These are phyloP conservation scores for Usnea hakonensis DNA, from an alignment of 495 filamentous ascomycete genomes.

Conservation along the genomic window DNA sequence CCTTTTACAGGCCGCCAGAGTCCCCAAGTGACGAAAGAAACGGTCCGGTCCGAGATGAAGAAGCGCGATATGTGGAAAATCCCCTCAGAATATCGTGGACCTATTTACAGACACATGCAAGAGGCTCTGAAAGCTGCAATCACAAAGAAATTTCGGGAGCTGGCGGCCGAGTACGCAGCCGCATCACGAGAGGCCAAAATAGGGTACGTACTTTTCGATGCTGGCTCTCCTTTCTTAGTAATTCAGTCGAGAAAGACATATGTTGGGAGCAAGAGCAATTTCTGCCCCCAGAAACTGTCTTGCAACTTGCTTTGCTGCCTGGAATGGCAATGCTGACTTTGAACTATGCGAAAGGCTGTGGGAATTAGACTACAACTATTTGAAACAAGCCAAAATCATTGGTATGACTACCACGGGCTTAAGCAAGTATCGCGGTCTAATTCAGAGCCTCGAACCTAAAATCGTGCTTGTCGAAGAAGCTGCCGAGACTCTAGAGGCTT, in stretches of 20 bases:
- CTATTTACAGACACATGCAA: conserved; percentile 53
- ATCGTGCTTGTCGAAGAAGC: conserved; percentile 70
- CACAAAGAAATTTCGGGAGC: conserved; percentile 34
- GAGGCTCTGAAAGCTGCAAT: conserved; percentile 37
- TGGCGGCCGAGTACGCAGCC: conserved; percentile 37
- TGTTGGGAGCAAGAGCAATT: too few relatives aligned
- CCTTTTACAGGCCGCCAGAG: conserved; percentile 37
- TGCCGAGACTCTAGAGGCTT: conserved; percentile 63
- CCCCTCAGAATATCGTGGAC: conserved; percentile 42
- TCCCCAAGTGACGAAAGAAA: conserved; percentile 21
- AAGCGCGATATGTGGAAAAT: conserved; percentile 51
- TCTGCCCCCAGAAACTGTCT: too few relatives aligned
- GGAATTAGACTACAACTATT: conserved; percentile 46
- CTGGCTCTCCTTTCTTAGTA: too few relatives aligned
- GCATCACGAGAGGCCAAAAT: conserved; percentile 38
- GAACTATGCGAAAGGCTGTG: too few relatives aligned
- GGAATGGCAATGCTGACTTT: too few relatives aligned
- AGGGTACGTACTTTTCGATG: too few relatives aligned
- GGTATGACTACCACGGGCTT: conserved; percentile 78
- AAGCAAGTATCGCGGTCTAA: conserved; percentile 73
- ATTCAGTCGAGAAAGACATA: too few relatives aligned
- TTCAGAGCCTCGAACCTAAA: conserved; percentile 61
- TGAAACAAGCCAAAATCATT: conserved; percentile 51
- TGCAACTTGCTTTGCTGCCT: too few relatives aligned
- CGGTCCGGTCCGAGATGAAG: conserved; percentile 31